Evolutionary conservation across 805 yeast genomes (phyloP).

Genomic region (Ogataea kodamae): DNA sequence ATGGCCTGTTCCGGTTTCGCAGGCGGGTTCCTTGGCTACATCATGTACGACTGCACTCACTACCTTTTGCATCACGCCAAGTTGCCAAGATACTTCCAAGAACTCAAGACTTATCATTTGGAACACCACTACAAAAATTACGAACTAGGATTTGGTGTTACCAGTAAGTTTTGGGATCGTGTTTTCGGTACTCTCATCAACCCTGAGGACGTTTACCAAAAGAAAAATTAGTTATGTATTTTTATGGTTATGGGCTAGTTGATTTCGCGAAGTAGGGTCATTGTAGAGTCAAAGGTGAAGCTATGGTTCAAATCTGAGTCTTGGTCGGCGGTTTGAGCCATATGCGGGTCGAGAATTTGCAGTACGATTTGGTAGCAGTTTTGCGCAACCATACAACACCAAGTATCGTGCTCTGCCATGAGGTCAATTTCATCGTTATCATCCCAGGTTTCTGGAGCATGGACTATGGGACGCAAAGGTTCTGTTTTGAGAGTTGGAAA

Average conservation of each 20-base stretch:
- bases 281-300: constrained; percentile 17
- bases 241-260: constrained; percentile 6
- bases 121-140: constrained; percentile 98
- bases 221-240: constrained; percentile 28
- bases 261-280: constrained; percentile 15
- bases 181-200: constrained; percentile 81
- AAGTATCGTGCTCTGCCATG: constrained; percentile 34
- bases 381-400: constrained; percentile 34
- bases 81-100: constrained; percentile 74
- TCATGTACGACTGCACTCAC: constrained; percentile 90
- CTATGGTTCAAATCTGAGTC: constrained; percentile 6
- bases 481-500: constrained; percentile 3
- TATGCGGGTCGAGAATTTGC: constrained; percentile 10
- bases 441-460: constrained; percentile 25
- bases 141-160: constrained; percentile 95
- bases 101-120: constrained; percentile 82
- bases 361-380: constrained; percentile 19
- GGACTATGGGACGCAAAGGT: constrained; percentile 27
- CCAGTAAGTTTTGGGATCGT: constrained; percentile 89
- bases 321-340: constrained; percentile 2
- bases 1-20: constrained; percentile 90
- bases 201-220: constrained; percentile 42
- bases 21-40: constrained; percentile 94
- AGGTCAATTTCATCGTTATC: constrained; percentile 27
- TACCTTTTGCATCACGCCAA: constrained; percentile 86